Evolutionary conservation across 371 early-diverging fungal genomes (phyloP), one percentile per base, ranked within the genome.

Genomic region (Rhizomucor miehei): DNA sequence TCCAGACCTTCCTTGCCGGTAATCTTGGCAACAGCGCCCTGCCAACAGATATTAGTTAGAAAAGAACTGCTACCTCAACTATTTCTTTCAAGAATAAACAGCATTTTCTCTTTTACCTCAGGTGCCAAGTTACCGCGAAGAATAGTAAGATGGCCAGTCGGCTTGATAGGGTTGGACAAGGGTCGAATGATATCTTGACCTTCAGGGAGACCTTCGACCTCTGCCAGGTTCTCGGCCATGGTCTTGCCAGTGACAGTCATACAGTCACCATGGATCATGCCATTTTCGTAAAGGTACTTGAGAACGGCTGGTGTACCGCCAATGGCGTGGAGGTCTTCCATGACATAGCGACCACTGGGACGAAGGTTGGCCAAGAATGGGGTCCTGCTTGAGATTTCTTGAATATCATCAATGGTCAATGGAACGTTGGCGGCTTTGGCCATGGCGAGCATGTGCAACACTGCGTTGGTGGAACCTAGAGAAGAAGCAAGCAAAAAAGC

Each of bases 181-280:
- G 91, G 88, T 9, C 67, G 67, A 57, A 92, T 86, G 44, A 92
- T 78, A 48, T 85, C 77, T 59, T 92, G 90, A 45, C 79, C 84
- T 5, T 67, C 66, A 17, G 64, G 58, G 17, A 97, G 68, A 16
- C 77, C 86, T 16, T 91, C 91, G 10, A 91, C 66, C 25, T 68
- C 65, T 51, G 68, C 73, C 62, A 97, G 68, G 75, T 97, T 97
- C 76, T 97, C 93, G 25, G 83, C 88, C 54, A 97, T 54, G 6
- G 97, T 93, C 71, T 92, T 91, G 50, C 97, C 97, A 5, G 97
- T 97, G 44, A 94, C 93, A 0, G 97, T 95, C 77, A 97, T 65
- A 50, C 85, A 85, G 60, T 90, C 88, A 43, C 94, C 94, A 62
- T 95, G 77, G 41, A 97, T 73, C 57, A 86, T 66, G 6, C 89